Percentiles rank a stretch among this genome's conserved stretches.
Conservation (phyloP, 352 stramenopile genomes). For the Phytophthora hibernalis region DNA sequence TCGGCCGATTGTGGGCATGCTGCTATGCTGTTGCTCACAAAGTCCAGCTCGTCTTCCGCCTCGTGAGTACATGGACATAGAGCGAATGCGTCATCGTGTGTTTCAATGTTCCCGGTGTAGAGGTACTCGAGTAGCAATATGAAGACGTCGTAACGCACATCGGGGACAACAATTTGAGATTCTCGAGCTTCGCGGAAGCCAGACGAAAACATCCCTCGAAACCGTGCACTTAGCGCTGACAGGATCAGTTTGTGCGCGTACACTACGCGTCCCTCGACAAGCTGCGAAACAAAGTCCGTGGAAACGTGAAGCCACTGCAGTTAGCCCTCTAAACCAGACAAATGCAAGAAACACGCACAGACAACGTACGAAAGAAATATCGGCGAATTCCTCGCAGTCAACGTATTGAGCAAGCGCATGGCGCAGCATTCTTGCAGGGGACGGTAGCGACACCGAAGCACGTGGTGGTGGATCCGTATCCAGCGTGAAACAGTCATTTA, state of each 20-base stretch:
- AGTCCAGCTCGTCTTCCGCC: conserved; percentile 13
- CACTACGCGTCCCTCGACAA: conserved; percentile 93
- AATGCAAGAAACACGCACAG: neutral
- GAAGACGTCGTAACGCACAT: conserved; percentile 93
- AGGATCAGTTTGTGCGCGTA: conserved; percentile 96
- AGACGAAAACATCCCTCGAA: conserved; percentile 95
- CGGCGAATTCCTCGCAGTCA: conserved; percentile 94
- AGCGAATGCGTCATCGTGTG: conserved; percentile 41
- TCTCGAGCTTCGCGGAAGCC: conserved; percentile 90
- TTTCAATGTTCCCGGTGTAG: conserved; percentile 86
- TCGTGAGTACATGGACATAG: conserved; percentile 24
- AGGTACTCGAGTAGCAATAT: conserved; percentile 94
- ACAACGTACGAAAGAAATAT: conserved; percentile 92
- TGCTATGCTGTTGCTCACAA: conserved; percentile 34
- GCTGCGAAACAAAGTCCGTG: conserved; percentile 15
- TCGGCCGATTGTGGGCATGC: conserved; percentile 43
- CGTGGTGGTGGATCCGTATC: conserved; percentile 93
- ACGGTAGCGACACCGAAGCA: conserved; percentile 83
- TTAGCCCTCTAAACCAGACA: neutral
- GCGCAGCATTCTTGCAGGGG: conserved; percentile 69
- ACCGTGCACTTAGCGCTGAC: conserved; percentile 93
- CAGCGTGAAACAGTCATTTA: conserved; percentile 95
- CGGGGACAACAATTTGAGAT: conserved; percentile 89
- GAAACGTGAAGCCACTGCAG: neutral
- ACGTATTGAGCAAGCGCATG: conserved; percentile 89